Evolutionary conservation across 345 rosid species (phyloP), one percentile per base, ranked within the genome.

Genomic region (Heritiera fomes): DNA sequence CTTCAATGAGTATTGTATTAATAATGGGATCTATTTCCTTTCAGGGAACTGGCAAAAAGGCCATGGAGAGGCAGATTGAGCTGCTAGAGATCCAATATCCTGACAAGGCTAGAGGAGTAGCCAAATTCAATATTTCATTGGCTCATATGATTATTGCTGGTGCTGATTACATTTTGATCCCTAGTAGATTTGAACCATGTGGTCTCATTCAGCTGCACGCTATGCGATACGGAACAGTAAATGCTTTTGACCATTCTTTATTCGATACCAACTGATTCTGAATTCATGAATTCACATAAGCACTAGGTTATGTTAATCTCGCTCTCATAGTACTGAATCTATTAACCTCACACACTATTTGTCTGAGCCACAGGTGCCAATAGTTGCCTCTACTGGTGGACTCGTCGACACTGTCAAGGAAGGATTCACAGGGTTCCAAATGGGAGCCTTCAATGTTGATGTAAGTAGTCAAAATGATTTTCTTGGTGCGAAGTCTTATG

Each of bases 181-280:
- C 97, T 0, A 96, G 99, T 77, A 88, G 99, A 84, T 96, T 96
- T 63, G 99, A 96, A 82, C 99, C 99, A 2, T 96, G 99, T 17
- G 99, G 99, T 83, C 97, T 96, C 82, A 94, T 96, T 79, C 99
- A 94, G 82, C 75, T 96, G 75, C 99, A 96, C 28, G 97, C 99
- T 40, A 94, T 94, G 99, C 88, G 97, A 85, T 96, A 92, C 15
- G 79, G 79, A 77, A 77, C 78, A 1, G 73, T 53, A 52, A 46
- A 47, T 76, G 12, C 32, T 66, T 52, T 13, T 50, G 41, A 52
- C n/a, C 41, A 55, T 61, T 6, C 53, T 45, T 32, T 72, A 18
- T 60, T 64, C 78, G 9, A 23, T 23, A 55, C 60, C 75, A 17
- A 62, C 30, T 52, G 34, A 53, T 52, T 20, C 40, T 23, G 4